Percentiles rank a stretch among this genome's conserved stretches.
These are phyloP conservation scores for Candida khao-thaluensis DNA, from an alignment of 805 yeast genomes.

Conservation along the genomic window DNA sequence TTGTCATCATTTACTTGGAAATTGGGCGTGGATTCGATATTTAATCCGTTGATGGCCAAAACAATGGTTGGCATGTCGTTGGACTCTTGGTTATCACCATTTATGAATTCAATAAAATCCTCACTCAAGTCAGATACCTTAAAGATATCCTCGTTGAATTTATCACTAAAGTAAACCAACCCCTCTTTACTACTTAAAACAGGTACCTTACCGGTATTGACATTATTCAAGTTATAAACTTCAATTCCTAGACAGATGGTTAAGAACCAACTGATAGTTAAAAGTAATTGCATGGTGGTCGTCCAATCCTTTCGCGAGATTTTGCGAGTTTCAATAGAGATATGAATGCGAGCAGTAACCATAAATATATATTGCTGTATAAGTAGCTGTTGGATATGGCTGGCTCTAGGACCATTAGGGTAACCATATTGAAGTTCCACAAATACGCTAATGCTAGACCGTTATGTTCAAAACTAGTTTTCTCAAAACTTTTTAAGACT, in stretches of 20 bases:
- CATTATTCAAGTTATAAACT: slow-evolving; percentile 6
- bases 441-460: no score
- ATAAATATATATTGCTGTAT: no score
- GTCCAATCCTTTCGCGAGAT: slow-evolving; percentile 1
- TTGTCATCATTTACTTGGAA: slow-evolving; percentile 3
- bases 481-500: slow-evolving; percentile 19
- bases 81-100: slow-evolving; percentile 13
- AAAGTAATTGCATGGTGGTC: slow-evolving; percentile 7
- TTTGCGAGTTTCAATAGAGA: background rate
- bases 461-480: no score
- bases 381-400: no score
- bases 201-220: background rate
- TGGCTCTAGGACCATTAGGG: no score
- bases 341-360: no score
- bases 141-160: slow-evolving; percentile 15
- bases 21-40: background rate
- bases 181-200: slow-evolving; percentile 25
- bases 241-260: slow-evolving; percentile 8
- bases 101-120: slow-evolving; percentile 24
- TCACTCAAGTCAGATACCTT: slow-evolving; percentile 15
- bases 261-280: slow-evolving; percentile 5
- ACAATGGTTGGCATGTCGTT: slow-evolving; percentile 29
- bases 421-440: no score
- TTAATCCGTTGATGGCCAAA: slow-evolving; percentile 43
- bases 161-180: slow-evolving; percentile 45